phyloP scores from a whole-genome alignment of 441 rosid genomes.

The Croton laevigatus region DNA sequence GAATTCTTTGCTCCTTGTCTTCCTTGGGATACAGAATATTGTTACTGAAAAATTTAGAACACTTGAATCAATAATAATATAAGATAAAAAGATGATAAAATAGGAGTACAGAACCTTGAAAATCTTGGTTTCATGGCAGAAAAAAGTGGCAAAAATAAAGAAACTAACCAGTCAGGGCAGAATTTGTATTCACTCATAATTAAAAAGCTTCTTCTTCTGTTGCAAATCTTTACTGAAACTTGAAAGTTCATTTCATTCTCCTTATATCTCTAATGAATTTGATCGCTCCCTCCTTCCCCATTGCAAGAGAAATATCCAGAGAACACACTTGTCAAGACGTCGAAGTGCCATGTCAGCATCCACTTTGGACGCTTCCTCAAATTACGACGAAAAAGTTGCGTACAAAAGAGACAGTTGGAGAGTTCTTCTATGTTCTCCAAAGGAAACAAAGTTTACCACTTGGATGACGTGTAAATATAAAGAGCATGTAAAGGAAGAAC shows the following conservation, averaged over 20 bases:
- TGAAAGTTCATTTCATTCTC: neutral
- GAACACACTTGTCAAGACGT: neutral
- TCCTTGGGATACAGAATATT: slow-evolving; percentile 72
- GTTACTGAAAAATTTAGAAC: slow-evolving; percentile 40
- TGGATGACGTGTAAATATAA: neutral
- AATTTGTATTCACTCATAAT: slow-evolving; percentile 14
- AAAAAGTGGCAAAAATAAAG: neutral
- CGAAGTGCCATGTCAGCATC: neutral
- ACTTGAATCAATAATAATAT: too few relatives aligned
- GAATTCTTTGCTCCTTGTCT: slow-evolving; percentile 54
- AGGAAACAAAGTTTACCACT: neutral
- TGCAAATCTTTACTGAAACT: neutral
- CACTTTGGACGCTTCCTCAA: too few relatives aligned
- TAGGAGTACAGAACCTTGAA: neutral
- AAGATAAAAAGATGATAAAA: too few relatives aligned
- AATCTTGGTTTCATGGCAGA: neutral
- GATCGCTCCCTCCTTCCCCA: neutral
- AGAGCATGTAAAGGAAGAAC: neutral
- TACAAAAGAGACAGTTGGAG: neutral
- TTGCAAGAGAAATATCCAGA: neutral
- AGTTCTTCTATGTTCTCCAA: slow-evolving; percentile 11
- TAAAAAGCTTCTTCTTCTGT: neutral
- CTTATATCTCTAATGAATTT: too few relatives aligned
- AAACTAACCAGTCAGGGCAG: slow-evolving; percentile 14
- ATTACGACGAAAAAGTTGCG: too few relatives aligned